A percentile compares a stretch with the other conserved stretches of the same genome.
Conservation (phyloP, 441 rosid species). For the Manihot esculenta region DNA sequence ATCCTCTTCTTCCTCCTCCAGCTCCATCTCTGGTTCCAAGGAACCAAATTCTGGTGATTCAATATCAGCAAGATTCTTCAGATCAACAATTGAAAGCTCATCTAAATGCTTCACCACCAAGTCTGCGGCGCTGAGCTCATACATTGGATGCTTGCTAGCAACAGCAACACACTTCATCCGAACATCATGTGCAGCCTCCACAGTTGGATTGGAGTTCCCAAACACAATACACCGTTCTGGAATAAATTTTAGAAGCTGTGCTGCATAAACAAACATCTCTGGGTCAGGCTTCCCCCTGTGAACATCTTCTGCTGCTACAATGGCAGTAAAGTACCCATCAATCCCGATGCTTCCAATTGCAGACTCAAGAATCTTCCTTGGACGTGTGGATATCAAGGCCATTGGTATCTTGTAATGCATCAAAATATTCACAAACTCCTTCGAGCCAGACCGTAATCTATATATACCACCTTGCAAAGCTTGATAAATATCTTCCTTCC, state of each 20-base stretch:
- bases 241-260: conserved; percentile 84
- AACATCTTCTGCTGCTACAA: conserved; percentile 87
- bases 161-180: conserved; percentile 96
- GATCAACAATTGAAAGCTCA: conserved; percentile 84
- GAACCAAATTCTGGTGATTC: conserved; percentile 69
- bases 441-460: conserved; percentile 63
- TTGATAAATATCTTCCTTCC: conserved; percentile 82
- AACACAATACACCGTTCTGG: conserved; percentile 95
- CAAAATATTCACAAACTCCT: conserved; percentile 80
- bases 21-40: conserved; percentile 57
- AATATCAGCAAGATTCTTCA: conserved; percentile 83
- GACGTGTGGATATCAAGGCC: conserved; percentile 95
- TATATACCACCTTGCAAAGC: conserved; percentile 79
- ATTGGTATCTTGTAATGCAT: conserved; percentile 86
- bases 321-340: conserved; percentile 60
- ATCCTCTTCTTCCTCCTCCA: conserved; percentile 58
- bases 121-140: conserved; percentile 93
- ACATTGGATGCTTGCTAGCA: conserved; percentile 86
- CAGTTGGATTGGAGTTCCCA: conserved; percentile 86
- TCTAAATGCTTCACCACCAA: conserved; percentile 74
- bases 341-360: conserved; percentile 72
- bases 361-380: conserved; percentile 66
- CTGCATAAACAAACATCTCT: conserved; percentile 83
- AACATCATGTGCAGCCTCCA: conserved; percentile 96
- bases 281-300: conserved; percentile 94